Conservation (phyloP, 2,329 filamentous ascomycete genomes). For the Cercospora nicotianae region DNA sequence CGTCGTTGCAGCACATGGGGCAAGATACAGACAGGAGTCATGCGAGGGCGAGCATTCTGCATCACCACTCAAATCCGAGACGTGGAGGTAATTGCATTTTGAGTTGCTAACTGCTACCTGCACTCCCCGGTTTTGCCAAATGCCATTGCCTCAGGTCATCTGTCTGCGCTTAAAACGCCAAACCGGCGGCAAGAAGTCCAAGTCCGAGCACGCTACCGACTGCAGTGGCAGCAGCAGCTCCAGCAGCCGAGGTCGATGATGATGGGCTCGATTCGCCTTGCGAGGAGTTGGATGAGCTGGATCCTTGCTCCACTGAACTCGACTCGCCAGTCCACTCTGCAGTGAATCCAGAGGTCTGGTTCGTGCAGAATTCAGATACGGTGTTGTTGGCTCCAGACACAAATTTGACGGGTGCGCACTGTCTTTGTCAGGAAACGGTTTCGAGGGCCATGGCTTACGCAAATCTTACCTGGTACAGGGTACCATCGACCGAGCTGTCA, state of each 20-base stretch:
- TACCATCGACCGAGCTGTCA: conserved; percentile 33
- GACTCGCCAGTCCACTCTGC: conserved; percentile 27
- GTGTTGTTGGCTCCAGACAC: conserved; percentile 35
- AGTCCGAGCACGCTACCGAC: conserved; percentile 26
- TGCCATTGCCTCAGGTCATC: background rate
- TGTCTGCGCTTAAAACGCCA: conserved; percentile 21
- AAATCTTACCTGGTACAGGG: conserved; percentile 35
- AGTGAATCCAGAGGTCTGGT: conserved; percentile 30
- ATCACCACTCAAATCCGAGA: background rate
- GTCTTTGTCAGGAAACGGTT: background rate
- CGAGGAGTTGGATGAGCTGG: background rate
- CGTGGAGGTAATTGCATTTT: background rate
- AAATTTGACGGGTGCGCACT: conserved; percentile 39
- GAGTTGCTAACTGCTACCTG: background rate
- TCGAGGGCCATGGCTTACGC: background rate
- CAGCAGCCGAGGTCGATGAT: conserved; percentile 17
- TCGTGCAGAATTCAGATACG: conserved; percentile 30
- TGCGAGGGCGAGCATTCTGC: background rate
- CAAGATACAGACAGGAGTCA: background rate
- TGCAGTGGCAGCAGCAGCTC: conserved; percentile 23
- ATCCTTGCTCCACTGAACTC: conserved; percentile 1
- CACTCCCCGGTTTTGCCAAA: background rate
- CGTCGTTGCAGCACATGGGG: background rate
- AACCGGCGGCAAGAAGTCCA: conserved; percentile 26
- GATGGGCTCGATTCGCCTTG: background rate